Evolutionary conservation across 2,329 filamentous ascomycete species (phyloP).

Genomic region (Colletotrichum eremochloae): DNA sequence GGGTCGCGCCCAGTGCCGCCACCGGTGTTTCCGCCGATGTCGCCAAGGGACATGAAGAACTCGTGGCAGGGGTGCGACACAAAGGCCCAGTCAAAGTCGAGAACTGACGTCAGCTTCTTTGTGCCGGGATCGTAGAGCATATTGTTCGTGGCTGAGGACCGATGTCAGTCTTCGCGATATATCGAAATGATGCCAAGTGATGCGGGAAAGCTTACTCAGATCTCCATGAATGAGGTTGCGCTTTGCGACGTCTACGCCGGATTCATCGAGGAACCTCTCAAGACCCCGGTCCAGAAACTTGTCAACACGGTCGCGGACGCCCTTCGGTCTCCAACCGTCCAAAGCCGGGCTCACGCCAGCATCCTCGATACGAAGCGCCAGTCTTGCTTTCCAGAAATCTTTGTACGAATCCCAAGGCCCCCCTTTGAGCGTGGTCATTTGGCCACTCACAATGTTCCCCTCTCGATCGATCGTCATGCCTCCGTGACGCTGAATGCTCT

Average conservation of each 20-base stretch:
- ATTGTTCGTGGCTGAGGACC: slow-evolving; percentile 46
- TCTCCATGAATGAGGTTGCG: slow-evolving; percentile 46
- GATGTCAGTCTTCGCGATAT: not conserved
- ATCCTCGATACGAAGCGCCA: slow-evolving; percentile 32
- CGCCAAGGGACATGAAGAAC: slow-evolving; percentile 45
- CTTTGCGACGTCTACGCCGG: slow-evolving; percentile 38
- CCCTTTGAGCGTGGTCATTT: slow-evolving; percentile 37
- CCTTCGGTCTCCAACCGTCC: slow-evolving; percentile 44
- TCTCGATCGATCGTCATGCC: slow-evolving; percentile 43
- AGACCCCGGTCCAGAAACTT: slow-evolving; percentile 40
- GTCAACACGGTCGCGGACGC: slow-evolving; percentile 40
- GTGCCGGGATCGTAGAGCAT: slow-evolving; percentile 45
- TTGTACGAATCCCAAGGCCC: slow-evolving; percentile 43
- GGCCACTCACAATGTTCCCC: slow-evolving; percentile 42
- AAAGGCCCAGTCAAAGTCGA: slow-evolving; percentile 49
- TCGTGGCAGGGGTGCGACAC: slow-evolving; percentile 46
- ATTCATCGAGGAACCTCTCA: slow-evolving; percentile 24
- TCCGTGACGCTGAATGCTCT: slow-evolving; percentile 40
- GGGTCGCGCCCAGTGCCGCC: slow-evolving; percentile 19
- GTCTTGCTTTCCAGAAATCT: slow-evolving; percentile 38
- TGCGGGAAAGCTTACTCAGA: slow-evolving; percentile 44
- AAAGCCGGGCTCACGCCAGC: slow-evolving; percentile 40
- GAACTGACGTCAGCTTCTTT: slow-evolving; percentile 44
- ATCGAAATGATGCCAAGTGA: not conserved
- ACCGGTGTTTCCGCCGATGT: slow-evolving; percentile 34